phyloP scores from a whole-genome alignment of 1,139 yeast genomes.

The Hyphopichia buzzinii region DNA sequence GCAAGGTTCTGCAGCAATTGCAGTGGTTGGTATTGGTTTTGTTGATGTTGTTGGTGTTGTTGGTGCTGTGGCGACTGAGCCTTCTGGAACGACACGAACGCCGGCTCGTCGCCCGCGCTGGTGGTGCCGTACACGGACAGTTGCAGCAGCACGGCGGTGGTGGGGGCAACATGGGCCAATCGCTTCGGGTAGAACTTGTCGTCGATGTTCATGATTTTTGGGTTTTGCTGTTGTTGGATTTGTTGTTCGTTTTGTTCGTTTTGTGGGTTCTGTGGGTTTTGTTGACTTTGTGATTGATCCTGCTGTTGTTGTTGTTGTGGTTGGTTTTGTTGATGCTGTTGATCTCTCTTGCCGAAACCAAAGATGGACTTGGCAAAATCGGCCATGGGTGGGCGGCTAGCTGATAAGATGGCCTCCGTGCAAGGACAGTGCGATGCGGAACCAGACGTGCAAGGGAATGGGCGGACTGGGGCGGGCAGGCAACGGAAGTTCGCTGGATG shows the following conservation, averaged over 20 bases:
- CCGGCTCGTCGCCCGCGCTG: constrained; percentile 18
- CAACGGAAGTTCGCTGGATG: too few relatives aligned
- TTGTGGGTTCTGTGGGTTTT: constrained; percentile 1
- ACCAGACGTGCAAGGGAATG: too few relatives aligned
- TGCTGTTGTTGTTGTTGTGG: constrained; percentile 5
- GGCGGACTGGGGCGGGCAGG: too few relatives aligned
- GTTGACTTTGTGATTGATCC: constrained; percentile 3
- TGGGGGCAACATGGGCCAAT: constrained; percentile 43
- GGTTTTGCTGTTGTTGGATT: not conserved
- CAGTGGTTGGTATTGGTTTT: constrained; percentile 6
- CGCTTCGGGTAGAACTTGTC: constrained; percentile 38
- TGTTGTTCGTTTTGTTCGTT: constrained; percentile 5
- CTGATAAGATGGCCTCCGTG: too few relatives aligned
- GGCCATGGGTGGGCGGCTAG: constrained; percentile 38
- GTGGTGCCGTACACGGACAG: constrained; percentile 73
- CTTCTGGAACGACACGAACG: not conserved
- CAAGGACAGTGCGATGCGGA: too few relatives aligned
- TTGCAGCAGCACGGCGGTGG: constrained; percentile 63
- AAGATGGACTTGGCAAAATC: constrained; percentile 63
- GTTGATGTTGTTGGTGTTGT: constrained; percentile 11
- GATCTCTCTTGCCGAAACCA: constrained; percentile 49
- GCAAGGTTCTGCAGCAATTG: constrained; percentile 1
- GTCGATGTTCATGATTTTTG: too few relatives aligned
- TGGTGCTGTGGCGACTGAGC: constrained; percentile 6
- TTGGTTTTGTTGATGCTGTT: constrained; percentile 10